Evolutionary conservation across 176 grass and related monocot genomes (phyloP).

Genomic region (Themeda triandra): DNA sequence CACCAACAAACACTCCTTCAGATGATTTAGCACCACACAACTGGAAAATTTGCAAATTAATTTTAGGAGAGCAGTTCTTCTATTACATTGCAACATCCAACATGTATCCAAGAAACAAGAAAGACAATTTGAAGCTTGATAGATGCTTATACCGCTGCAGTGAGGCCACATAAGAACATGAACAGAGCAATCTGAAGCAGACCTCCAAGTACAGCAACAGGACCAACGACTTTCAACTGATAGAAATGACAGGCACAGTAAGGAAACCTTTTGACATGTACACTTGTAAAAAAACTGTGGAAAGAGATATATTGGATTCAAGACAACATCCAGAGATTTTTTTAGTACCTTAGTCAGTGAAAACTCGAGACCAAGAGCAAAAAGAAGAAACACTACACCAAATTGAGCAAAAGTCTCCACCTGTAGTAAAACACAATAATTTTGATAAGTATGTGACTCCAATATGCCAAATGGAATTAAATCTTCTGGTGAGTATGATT

Average conservation of each 20-base stretch:
- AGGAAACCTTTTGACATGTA: constrained; percentile 2
- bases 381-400: constrained; percentile 99
- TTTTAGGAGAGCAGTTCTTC: constrained; percentile 1
- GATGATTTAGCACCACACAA: constrained; percentile 89
- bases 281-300: constrained; percentile 8
- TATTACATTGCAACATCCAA: constrained; percentile 5
- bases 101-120: constrained; percentile 22
- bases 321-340: constrained; percentile 4
- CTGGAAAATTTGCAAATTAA: constrained; percentile 41
- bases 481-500: background rate
- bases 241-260: constrained; percentile 24
- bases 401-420: constrained; percentile 99
- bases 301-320: background rate
- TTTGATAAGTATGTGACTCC: constrained; percentile 3
- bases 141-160: constrained; percentile 66
- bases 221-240: constrained; percentile 87
- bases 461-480: constrained; percentile 1
- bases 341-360: constrained; percentile 77
- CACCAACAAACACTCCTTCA: constrained; percentile 92
- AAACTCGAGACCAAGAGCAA: constrained; percentile 97
- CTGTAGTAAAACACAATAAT: constrained; percentile 44
- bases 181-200: constrained; percentile 96
- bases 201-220: constrained; percentile 90
- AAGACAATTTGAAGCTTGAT: constrained; percentile 3
- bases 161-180: constrained; percentile 97